Base-by-base conservation (phyloP, 2,329 filamentous ascomycete genomes). In the Cercospora beticola region DNA sequence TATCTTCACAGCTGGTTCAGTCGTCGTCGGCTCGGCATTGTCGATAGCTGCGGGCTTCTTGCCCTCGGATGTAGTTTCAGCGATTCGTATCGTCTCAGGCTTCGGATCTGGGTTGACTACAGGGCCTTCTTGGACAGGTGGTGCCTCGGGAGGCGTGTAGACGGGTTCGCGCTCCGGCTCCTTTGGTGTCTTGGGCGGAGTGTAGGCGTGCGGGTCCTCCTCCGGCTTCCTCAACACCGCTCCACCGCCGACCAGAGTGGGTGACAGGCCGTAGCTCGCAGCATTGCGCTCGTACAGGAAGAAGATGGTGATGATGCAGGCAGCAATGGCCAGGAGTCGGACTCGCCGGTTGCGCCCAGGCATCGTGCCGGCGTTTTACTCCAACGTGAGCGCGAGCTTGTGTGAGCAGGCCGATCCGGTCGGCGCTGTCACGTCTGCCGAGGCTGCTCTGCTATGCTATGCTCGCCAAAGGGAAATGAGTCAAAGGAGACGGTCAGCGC, bases 281-380 rank as follows among this genome's bases (percentile, higher is more conserved):
- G 61, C 61, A 58, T 70, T 70, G 30, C 68, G 73, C 59, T 71
- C 68, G 65, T 75, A 76, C 21, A 76, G 64, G 62, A 76, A 67
- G 67, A 74, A 71, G 36, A 73, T 71, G 52, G 72, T 71, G 49
- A 71, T 64, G 40, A 70, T 69, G 66, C 74, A 75, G 58, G 73
- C 70, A 14, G 70, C 71, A 6, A 76, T 64, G 26, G 72, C 74
- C 68, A 76, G 59, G 57, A 74, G 66, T 16, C 74, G 70, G 21
- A 73, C 70, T 46, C 74, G 71, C 52, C 73, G 71, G 57, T 68
- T 73, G 49, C 74, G 71, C 43, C 72, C 73, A 26, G 71, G 68
- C 74, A 76, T 76, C 14, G 43, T 64, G 61, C 43, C 36, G 28
- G 30, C 56, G 61, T 43, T 28, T n/a, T 16, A 62, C 59, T 46